A percentile compares a stretch with the other conserved stretches of the same genome.
Evolutionary conservation across 306 rosid genomes (phyloP).

Genomic region (Dryas drummondii): DNA sequence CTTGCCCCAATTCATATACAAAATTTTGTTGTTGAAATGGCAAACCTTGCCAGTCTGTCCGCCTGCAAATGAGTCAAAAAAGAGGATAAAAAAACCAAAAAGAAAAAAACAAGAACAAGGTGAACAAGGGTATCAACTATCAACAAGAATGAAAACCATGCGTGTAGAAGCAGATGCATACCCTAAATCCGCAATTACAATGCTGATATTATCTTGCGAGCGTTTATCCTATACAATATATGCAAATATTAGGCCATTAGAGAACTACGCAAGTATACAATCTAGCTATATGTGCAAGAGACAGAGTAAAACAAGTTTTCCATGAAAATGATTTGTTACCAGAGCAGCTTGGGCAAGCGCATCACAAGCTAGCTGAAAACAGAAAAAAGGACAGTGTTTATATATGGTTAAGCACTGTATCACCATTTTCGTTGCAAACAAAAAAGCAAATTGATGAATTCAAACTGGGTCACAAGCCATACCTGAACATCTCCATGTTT

Average conservation of each 20-base stretch:
- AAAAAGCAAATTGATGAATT: not conserved
- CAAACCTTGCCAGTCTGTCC: slow-evolving; percentile 65
- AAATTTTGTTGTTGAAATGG: slow-evolving; percentile 50
- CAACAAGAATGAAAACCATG: not conserved
- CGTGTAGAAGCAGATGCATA: slow-evolving; percentile 30
- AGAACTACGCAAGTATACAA: not conserved
- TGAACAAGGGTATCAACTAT: not conserved
- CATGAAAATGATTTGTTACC: slow-evolving; percentile 35
- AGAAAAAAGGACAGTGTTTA: slow-evolving; percentile 6
- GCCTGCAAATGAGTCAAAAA: slow-evolving; percentile 38
- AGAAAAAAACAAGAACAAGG: not conserved
- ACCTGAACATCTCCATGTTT: slow-evolving; percentile 94
- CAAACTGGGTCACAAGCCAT: not conserved
- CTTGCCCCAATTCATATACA: slow-evolving; percentile 60
- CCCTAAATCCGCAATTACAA: slow-evolving; percentile 92
- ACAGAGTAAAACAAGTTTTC: slow-evolving; percentile 7
- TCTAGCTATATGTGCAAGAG: not conserved
- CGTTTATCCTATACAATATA: slow-evolving; percentile 55
- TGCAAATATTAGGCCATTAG: slow-evolving; percentile 11
- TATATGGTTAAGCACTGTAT: not conserved
- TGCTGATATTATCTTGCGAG: slow-evolving; percentile 93
- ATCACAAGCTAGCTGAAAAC: slow-evolving; percentile 76
- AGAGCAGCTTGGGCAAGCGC: slow-evolving; percentile 89
- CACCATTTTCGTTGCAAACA: not conserved
- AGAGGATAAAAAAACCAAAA: not conserved